Percentiles rank a stretch among this genome's conserved stretches.
These are phyloP conservation scores for Aspergillus hortae DNA, from an alignment of 2,329 filamentous ascomycete genomes.

Conservation along the genomic window DNA sequence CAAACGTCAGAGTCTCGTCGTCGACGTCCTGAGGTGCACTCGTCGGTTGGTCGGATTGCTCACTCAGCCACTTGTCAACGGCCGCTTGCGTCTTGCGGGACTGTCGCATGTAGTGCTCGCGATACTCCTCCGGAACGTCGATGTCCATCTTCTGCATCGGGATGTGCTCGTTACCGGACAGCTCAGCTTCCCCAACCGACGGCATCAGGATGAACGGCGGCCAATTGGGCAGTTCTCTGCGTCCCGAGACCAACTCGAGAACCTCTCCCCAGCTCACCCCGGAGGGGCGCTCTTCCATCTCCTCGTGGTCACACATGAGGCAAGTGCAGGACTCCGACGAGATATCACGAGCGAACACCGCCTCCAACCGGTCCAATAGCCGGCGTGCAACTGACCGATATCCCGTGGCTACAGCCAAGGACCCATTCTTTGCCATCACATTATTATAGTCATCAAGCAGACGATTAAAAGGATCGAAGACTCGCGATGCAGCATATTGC, in stretches of 20 bases:
- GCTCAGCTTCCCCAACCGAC: slow-evolving; percentile 54
- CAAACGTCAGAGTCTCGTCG: slow-evolving; percentile 89
- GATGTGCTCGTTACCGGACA: slow-evolving; percentile 50
- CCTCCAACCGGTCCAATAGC: slow-evolving; percentile 83
- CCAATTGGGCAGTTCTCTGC: slow-evolving; percentile 81
- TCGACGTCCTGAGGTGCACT: slow-evolving; percentile 85
- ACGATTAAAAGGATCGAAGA: slow-evolving; percentile 80
- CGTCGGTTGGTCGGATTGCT: slow-evolving; percentile 68
- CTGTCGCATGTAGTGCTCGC: slow-evolving; percentile 87
- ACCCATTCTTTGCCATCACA: slow-evolving; percentile 79
- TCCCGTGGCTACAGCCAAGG: slow-evolving; percentile 89
- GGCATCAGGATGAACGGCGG: slow-evolving; percentile 76
- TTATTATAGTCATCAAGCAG: slow-evolving; percentile 81
- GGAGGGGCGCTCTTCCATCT: slow-evolving; percentile 50
- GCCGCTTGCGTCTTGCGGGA: slow-evolving; percentile 88
- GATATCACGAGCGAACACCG: slow-evolving; percentile 90
- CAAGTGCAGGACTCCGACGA: slow-evolving; percentile 82
- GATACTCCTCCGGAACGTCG: slow-evolving; percentile 89
- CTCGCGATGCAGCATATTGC: slow-evolving; percentile 62
- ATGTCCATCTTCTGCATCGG: slow-evolving; percentile 81
- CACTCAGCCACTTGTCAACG: slow-evolving; percentile 85
- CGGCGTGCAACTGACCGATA: slow-evolving; percentile 91
- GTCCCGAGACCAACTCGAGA: slow-evolving; percentile 84
- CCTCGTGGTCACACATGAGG: slow-evolving; percentile 71
- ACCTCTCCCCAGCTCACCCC: slow-evolving; percentile 95